These are phyloP conservation scores for Euphorbia peplus DNA, from an alignment of 345 rosid genomes.

Conservation along the genomic window DNA sequence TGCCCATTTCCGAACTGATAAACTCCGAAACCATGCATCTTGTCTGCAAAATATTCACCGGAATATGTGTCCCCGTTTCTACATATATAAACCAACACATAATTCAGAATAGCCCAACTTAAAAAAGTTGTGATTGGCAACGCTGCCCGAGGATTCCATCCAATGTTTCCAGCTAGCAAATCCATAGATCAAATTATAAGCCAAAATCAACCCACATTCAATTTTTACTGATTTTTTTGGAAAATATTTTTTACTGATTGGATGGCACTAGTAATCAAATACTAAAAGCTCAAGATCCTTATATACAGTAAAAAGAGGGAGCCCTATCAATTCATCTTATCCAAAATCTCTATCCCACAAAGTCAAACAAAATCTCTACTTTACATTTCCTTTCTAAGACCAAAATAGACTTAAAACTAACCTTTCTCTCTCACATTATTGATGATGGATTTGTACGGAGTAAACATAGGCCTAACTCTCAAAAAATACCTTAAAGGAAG, in stretches of 20 bases:
- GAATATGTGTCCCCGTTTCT: slow-evolving; percentile 93
- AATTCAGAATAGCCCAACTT: slow-evolving; percentile 12
- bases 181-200: neutral
- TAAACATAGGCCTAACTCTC: too few relatives aligned
- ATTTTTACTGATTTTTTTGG: too few relatives aligned
- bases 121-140: neutral
- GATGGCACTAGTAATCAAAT: too few relatives aligned
- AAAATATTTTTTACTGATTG: too few relatives aligned
- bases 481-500: too few relatives aligned
- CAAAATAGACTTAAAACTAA: too few relatives aligned
- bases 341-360: neutral
- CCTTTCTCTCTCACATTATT: too few relatives aligned
- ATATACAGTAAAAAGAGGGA: neutral
- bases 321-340: neutral
- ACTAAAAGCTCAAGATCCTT: neutral
- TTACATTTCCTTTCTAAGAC: too few relatives aligned
- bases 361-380: too few relatives aligned
- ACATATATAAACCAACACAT: neutral
- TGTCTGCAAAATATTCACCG: slow-evolving; percentile 96
- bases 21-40: slow-evolving; percentile 95
- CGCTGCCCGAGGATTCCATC: neutral
- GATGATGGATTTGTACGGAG: too few relatives aligned
- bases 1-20: slow-evolving; percentile 86
- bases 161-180: neutral
- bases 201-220: neutral